Evolutionary conservation across 257 asterid genomes (phyloP), one percentile per base, ranked within the genome.

Genomic region (Ilex asprella): DNA sequence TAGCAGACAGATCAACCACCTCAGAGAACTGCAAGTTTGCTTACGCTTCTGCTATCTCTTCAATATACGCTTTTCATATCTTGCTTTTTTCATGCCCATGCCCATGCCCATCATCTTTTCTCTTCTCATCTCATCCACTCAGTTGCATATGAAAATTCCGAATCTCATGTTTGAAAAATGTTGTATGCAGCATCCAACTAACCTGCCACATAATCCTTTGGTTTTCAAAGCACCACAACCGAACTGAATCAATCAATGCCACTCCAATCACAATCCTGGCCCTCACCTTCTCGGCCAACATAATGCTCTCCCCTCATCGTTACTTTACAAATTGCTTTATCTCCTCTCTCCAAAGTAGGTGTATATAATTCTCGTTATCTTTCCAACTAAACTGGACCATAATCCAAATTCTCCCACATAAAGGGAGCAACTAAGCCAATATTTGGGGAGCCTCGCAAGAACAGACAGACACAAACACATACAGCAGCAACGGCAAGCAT

Each of bases 401-500:
- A 89, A 13, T 56, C 67, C 81, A 89, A 73, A 58, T 81, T 86
- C 71, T 86, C 95, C 97, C 97, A 89, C 64, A 70, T 71, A 76
- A 89, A 85, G 15, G 94, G 91, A 16, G 81, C 70, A 56, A 60
- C 76, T 47, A 76, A 62, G 6, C 87, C 89, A 13, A 87, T 70
- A 16, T 66, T 69, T 0, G 97, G 97, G 56, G 75, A 84, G 5
- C 91, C 89, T 72, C 97, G 78, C 11, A 82, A 62, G 60, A 89
- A 73, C 65, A 89, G 44, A 60, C 95, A 89, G 29, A 89, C 97
- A 35, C 97, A 89, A 15, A 80, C 95, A 30, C 97, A 89, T 5
- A 89, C 95, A 5, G 97, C 94, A 35, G 97, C 97, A 56, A 89
- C 76, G 14, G 83, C 79, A 21, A 89, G 94, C 88, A 84, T 81